Base-by-base conservation (phyloP, 495 filamentous ascomycete genomes). In the Neurospora tetraspora region DNA sequence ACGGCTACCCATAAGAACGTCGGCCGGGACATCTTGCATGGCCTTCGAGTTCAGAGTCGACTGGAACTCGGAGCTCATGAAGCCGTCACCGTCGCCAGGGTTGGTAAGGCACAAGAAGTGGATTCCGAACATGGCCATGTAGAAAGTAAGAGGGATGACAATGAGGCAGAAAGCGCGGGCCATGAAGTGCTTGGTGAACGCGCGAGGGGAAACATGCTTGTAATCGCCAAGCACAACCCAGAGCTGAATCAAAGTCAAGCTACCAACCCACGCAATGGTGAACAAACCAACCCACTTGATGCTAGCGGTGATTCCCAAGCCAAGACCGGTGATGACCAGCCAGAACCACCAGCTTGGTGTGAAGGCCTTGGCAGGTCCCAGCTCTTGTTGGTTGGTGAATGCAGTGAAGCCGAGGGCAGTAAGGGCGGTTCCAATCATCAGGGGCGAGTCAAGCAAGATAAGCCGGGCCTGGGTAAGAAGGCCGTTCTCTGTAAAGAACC, bases 1-100 rank as follows among this genome's bases (percentile, higher is more conserved):
- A 53, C 92, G 90, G 77, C 93, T 96, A 53, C 96, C 96, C 78
- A 94, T 92, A 36, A 91, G 90, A 73, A 99, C 90, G 82, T 99
- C 94, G 4, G 92, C 96, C 0, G 96, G 91, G 20, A 97, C 94
- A 79, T 96, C 94, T 79, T 93, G 89, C 96, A 99, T 99, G 40
- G 86, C 89, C 83, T 98, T 98, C 53, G 91, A 94, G 82, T 98
- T 99, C 72, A 99, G 85, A 2, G 96, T 99, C 31, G 96, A 93
- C 81, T 98, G 96, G 85, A 99, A 99, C 80, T 99, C 96, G 39
- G 94, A 97, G 74, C 93, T 97, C 96, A 99, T 99, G 86, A 99
- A 99, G 70, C 96, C 96, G 80, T 99, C 96, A 61, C 96, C 96
- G 31, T 99, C 96, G 69, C 96, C 96, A 9, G 96, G 96, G 80